These are phyloP conservation scores for Vaccinium corymbosum DNA, from an alignment of 148 eudicot genomes.

Conservation along the genomic window DNA sequence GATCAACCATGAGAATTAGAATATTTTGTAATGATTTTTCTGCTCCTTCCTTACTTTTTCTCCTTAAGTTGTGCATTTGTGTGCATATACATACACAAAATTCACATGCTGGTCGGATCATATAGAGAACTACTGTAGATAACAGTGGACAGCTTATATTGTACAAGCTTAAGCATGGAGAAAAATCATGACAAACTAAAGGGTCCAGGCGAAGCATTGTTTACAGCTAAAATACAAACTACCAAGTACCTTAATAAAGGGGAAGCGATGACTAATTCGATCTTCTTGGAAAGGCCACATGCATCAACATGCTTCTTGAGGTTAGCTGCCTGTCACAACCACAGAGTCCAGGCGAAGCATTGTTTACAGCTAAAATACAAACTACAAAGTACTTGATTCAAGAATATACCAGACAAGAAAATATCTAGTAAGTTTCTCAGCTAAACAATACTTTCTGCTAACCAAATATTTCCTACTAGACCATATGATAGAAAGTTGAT, in stretches of 20 bases:
- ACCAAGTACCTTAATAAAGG: conserved; percentile 68
- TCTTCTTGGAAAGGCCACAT: conserved; percentile 54
- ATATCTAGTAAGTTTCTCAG: not conserved
- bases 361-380: not conserved
- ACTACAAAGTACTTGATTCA: not conserved
- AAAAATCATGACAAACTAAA: not conserved
- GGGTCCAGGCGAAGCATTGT: not conserved
- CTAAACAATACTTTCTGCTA: not conserved
- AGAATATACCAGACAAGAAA: not conserved
- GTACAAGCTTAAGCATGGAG: conserved; percentile 14
- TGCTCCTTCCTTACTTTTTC: not conserved
- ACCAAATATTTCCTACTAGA: not conserved
- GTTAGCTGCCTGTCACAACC: no score
- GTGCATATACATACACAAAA: not conserved
- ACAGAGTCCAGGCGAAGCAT: no score
- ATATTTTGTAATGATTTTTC: not conserved
- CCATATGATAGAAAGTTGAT: not conserved
- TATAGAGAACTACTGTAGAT: not conserved
- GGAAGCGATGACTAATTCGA: conserved; percentile 70
- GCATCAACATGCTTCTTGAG: conserved; percentile 44
- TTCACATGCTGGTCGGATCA: not conserved
- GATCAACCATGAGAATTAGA: not conserved
- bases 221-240: not conserved
- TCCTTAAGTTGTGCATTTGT: not conserved
- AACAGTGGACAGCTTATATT: not conserved